A percentile compares a stretch with the other conserved stretches of the same genome.
These are phyloP conservation scores for Barnettozyma wickerhamii DNA, from an alignment of 805 yeast genomes.

Conservation along the genomic window DNA sequence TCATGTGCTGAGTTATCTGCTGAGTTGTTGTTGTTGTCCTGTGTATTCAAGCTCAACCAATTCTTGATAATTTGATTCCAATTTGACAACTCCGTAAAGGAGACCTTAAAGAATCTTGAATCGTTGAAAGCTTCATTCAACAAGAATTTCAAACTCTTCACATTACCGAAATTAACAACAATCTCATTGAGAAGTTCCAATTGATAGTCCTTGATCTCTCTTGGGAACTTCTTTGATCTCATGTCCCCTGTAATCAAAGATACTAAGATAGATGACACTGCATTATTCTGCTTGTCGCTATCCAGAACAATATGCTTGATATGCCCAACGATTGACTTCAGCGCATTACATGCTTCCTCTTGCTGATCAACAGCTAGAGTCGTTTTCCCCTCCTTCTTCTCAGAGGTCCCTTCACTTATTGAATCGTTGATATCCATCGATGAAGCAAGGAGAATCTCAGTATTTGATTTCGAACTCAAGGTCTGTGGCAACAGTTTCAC, in stretches of 20 bases:
- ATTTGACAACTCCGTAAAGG: slow-evolving; percentile 23
- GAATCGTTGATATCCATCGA: slow-evolving; percentile 7
- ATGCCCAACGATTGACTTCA: slow-evolving; percentile 33
- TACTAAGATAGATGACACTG: slow-evolving; percentile 49
- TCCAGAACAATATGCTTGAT: slow-evolving; percentile 37
- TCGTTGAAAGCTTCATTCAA: slow-evolving; percentile 67
- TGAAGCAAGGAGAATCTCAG: slow-evolving; percentile 16
- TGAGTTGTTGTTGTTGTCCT: background rate
- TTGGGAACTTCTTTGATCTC: slow-evolving; percentile 39
- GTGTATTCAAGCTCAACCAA: slow-evolving; percentile 67
- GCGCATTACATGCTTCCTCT: slow-evolving; percentile 41
- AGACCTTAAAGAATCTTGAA: slow-evolving; percentile 44
- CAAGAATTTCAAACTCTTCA: slow-evolving; percentile 58
- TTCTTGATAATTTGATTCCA: slow-evolving; percentile 55
- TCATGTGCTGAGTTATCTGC: slow-evolving; percentile 32
- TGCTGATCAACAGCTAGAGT: slow-evolving; percentile 20
- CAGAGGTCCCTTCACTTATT: slow-evolving; percentile 5
- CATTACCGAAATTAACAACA: slow-evolving; percentile 26
- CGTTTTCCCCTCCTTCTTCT: background rate
- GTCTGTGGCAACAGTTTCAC: slow-evolving; percentile 31
- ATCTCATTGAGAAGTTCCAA: slow-evolving; percentile 39
- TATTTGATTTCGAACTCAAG: slow-evolving; percentile 21
- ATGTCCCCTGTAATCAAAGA: slow-evolving; percentile 49
- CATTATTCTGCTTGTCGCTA: slow-evolving; percentile 51
- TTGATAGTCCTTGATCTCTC: slow-evolving; percentile 36